Evolutionary conservation across 2,329 filamentous ascomycete species (phyloP).

Genomic region (Alternaria triticimaculans): DNA sequence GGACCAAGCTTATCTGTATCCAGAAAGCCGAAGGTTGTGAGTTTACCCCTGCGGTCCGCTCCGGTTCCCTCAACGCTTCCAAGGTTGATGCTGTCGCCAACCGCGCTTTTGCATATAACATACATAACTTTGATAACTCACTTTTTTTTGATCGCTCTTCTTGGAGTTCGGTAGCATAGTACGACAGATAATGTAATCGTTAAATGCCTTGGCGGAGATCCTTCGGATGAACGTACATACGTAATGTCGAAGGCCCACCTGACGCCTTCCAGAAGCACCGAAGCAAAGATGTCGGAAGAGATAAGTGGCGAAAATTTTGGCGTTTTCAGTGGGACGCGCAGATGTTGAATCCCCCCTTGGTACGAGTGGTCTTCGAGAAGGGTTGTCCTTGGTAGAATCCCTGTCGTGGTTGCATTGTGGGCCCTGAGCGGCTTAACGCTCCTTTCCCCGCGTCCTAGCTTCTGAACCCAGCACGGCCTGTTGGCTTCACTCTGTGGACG

Average conservation of each 20-base stretch:
- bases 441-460: background rate
- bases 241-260: background rate
- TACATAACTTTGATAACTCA: background rate
- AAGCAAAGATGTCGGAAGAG: background rate
- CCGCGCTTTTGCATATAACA: background rate
- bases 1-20: background rate
- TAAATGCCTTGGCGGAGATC: background rate
- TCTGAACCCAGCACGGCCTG: background rate
- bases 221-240: background rate
- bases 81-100: background rate
- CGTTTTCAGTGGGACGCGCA: background rate
- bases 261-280: background rate
- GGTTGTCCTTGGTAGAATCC: background rate
- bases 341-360: background rate
- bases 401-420: background rate
- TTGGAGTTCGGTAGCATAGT: background rate
- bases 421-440: background rate
- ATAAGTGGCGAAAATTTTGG: background rate
- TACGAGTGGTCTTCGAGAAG: background rate
- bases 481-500: background rate
- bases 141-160: background rate
- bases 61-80: background rate
- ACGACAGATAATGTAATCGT: background rate
- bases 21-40: background rate
- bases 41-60: background rate